Evolutionary conservation across 352 stramenopile genomes (phyloP).

Genomic region (Phytophthora chlamydospora): DNA sequence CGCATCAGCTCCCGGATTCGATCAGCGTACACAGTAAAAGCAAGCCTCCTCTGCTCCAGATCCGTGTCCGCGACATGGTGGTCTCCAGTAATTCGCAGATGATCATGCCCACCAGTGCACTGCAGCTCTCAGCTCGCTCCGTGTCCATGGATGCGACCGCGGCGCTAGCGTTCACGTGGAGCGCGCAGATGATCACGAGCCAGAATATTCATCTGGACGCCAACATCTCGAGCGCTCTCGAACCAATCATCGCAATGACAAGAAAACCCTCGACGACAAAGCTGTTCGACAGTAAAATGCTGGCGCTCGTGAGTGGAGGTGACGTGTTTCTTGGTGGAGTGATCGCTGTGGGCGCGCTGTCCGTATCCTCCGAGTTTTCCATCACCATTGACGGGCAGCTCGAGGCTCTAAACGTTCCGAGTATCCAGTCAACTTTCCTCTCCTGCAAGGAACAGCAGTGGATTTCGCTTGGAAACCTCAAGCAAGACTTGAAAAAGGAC

Average conservation of each 20-base stretch:
- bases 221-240: conserved; percentile 45
- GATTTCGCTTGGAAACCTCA: conserved; percentile 21
- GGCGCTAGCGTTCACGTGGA: conserved; percentile 47
- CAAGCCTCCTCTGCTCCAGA: conserved; percentile 33
- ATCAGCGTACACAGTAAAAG: conserved; percentile 26
- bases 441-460: conserved; percentile 57
- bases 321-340: conserved; percentile 60
- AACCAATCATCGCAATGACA: conserved; percentile 25
- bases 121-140: conserved; percentile 48
- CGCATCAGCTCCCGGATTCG: conserved; percentile 24
- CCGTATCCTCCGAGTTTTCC: conserved; percentile 53
- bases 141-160: conserved; percentile 62
- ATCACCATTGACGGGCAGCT: conserved; percentile 56
- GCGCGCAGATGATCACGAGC: conserved; percentile 46
- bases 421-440: conserved; percentile 50
- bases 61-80: conserved; percentile 49
- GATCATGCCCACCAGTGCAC: conserved; percentile 41
- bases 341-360: conserved; percentile 56
- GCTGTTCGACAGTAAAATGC: conserved; percentile 36
- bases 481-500: conserved; percentile 20
- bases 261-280: conserved; percentile 12
- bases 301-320: conserved; percentile 56
- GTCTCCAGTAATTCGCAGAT: conserved; percentile 49
- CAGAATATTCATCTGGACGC: conserved; percentile 59
- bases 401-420: conserved; percentile 48